Percentiles rank a stretch among this genome's conserved stretches.
phyloP scores from a whole-genome alignment of 345 rosid species.

The Litchi chinensis region DNA sequence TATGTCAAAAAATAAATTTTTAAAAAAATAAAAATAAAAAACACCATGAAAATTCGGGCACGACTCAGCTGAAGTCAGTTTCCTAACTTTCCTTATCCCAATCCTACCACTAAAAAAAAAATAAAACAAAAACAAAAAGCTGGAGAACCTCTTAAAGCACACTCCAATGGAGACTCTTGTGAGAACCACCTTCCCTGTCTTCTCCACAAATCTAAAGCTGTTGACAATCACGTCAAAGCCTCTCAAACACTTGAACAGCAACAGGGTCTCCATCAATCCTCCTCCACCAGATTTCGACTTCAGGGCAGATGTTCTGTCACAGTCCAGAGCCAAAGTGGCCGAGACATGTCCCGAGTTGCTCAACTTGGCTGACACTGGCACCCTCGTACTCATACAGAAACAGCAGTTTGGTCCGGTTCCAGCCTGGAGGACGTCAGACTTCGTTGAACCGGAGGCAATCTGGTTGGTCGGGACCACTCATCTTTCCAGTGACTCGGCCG shows the following conservation, averaged over 20 bases:
- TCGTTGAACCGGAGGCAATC: slow-evolving; percentile 74
- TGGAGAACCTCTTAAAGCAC: not conserved
- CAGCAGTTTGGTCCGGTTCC: slow-evolving; percentile 70
- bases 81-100: slow-evolving; percentile 22
- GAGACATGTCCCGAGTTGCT: slow-evolving; percentile 51
- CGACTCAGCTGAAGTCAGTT: too few species aligned
- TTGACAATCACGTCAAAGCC: slow-evolving; percentile 20
- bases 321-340: slow-evolving; percentile 58
- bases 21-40: too few species aligned
- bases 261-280: slow-evolving; percentile 51
- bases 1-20: too few species aligned
- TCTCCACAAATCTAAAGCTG: slow-evolving; percentile 32
- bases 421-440: slow-evolving; percentile 65
- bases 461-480: slow-evolving; percentile 82
- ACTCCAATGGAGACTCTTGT: slow-evolving; percentile 55
- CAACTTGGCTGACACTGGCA: slow-evolving; percentile 67
- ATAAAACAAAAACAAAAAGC: not conserved
- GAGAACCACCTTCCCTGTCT: slow-evolving; percentile 45
- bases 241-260: slow-evolving; percentile 26
- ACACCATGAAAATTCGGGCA: too few species aligned
- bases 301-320: slow-evolving; percentile 51
- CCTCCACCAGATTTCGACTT: slow-evolving; percentile 81
- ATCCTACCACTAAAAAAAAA: not conserved
- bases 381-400: slow-evolving; percentile 61
- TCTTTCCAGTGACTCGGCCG: slow-evolving; percentile 61